Percentiles rank a stretch among this genome's conserved stretches.
Evolutionary conservation across 1,284 basidiomycete genomes (phyloP).

Genomic region (Ceratobasidium theobromae): DNA sequence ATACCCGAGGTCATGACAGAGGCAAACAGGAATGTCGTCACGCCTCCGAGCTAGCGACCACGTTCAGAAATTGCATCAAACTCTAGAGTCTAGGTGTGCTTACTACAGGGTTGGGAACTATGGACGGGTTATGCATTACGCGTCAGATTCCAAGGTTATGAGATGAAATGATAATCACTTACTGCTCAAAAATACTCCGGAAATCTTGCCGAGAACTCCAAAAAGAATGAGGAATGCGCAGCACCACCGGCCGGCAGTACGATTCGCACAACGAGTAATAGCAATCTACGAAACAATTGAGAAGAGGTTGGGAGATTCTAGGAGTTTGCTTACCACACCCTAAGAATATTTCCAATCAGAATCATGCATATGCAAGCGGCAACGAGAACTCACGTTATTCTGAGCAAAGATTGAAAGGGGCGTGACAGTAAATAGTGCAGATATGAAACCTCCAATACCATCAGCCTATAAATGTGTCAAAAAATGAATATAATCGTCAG

Average conservation of each 20-base stretch:
- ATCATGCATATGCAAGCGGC: background rate
- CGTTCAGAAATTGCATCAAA: background rate
- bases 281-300: slow-evolving; percentile 51
- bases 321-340: slow-evolving; percentile 50
- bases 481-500: slow-evolving; percentile 34
- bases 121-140: slow-evolving; percentile 33
- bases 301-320: background rate
- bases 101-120: slow-evolving; percentile 69
- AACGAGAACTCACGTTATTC: slow-evolving; percentile 40
- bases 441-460: slow-evolving; percentile 71
- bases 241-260: slow-evolving; percentile 70
- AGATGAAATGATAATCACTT: slow-evolving; percentile 37
- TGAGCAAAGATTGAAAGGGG: slow-evolving; percentile 81
- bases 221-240: slow-evolving; percentile 71
- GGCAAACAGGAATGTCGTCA: slow-evolving; percentile 72
- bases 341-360: slow-evolving; percentile 42
- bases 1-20: slow-evolving; percentile 67
- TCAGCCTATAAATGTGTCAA: slow-evolving; percentile 53
- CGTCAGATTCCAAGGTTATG: background rate
- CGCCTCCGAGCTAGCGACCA: slow-evolving; percentile 60
- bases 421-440: slow-evolving; percentile 77
- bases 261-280: slow-evolving; percentile 75
- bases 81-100: background rate
- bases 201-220: slow-evolving; percentile 76
- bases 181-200: slow-evolving; percentile 75